Conservation (phyloP, 2,329 filamentous ascomycete genomes). For the Rhynchosporium secalis region DNA sequence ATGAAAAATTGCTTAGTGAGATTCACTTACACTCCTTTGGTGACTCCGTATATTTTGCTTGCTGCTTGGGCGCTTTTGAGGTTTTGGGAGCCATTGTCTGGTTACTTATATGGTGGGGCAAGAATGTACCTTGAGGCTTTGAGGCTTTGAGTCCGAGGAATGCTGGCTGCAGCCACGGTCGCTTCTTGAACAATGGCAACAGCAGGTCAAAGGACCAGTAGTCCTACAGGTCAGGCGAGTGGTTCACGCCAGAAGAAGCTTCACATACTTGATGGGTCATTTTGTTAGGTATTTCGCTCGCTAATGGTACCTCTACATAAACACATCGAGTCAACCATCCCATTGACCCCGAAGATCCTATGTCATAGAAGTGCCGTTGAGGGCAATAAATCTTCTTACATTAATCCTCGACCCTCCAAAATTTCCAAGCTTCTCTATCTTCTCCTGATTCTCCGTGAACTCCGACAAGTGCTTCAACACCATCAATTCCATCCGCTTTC, state of each 20-base stretch:
- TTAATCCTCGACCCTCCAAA: constrained; percentile 66
- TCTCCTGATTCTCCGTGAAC: constrained; percentile 64
- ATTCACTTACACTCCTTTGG: constrained; percentile 31
- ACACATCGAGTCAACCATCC: constrained; percentile 22
- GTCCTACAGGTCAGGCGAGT: background rate
- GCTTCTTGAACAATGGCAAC: constrained; percentile 29
- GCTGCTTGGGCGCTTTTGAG: constrained; percentile 30
- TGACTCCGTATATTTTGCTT: constrained; percentile 27
- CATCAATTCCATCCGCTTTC: constrained; percentile 78
- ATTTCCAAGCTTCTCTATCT: constrained; percentile 80
- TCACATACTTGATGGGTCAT: background rate
- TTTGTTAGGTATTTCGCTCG: constrained; percentile 18
- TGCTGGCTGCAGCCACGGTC: constrained; percentile 27
- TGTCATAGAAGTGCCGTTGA: constrained; percentile 24
- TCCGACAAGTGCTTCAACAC: constrained; percentile 84
- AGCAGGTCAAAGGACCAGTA: background rate
- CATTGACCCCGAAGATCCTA: background rate
- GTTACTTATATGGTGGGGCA: constrained; percentile 18
- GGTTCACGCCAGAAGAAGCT: background rate
- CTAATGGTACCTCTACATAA: constrained; percentile 16
- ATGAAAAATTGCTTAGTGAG: background rate
- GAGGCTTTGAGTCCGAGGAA: constrained; percentile 23
- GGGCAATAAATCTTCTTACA: constrained; percentile 22
- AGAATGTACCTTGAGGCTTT: constrained; percentile 18
- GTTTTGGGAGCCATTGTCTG: constrained; percentile 35